Base-by-base conservation (phyloP, 1,284 basidiomycete genomes). In the Ganoderma sp. region DNA sequence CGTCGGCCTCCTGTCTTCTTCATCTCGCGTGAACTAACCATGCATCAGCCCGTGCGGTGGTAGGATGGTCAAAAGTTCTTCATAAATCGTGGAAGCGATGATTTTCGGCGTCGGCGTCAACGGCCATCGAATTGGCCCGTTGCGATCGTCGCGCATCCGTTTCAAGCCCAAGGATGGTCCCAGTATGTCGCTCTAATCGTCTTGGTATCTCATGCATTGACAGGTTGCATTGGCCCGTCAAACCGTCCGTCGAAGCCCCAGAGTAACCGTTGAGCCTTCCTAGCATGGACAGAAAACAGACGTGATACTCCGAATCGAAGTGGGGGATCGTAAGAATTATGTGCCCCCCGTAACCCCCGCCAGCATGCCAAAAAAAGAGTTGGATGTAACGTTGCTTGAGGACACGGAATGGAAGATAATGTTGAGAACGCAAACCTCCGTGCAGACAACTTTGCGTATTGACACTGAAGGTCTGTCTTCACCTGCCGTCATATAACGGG, bases 11-110 rank as follows among this genome's bases (percentile, higher is more conserved):
- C 34, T 32, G 17, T 57, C 28, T 57, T 57, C 32, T 37, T 57
- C 34, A 9, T 19, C 34, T 57, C 56, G 19, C 56, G 8, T n/a
- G 32, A 37, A 57, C 34, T 57, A 57, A 57, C 56, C 56, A 57
- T 57, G 56, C 56, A 57, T 57, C 56, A 57, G 37, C 25, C 19
- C 32, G 17, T 57, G 56, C 56, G 56, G 32, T 37, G 56, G 32
- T 37, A 57, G 56, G 28, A n/a, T 57, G 56, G 56, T n/a, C 32
- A 19, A n/a, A 7, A 7, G 32, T 22, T 15, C 25, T 15, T 22
- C 25, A 28, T 15, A 15, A 54, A 54, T 54, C 28, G 15, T 5
- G 52, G 28, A 32, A 25, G n/a, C 22, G n/a, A 50, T 22, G 22
- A 10, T 10, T n/a, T 50, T 25, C 48, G n/a, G 22, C 28, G 25